phyloP scores from a whole-genome alignment of 2,329 filamentous ascomycete genomes.

The Exutisphaerella laricina region DNA sequence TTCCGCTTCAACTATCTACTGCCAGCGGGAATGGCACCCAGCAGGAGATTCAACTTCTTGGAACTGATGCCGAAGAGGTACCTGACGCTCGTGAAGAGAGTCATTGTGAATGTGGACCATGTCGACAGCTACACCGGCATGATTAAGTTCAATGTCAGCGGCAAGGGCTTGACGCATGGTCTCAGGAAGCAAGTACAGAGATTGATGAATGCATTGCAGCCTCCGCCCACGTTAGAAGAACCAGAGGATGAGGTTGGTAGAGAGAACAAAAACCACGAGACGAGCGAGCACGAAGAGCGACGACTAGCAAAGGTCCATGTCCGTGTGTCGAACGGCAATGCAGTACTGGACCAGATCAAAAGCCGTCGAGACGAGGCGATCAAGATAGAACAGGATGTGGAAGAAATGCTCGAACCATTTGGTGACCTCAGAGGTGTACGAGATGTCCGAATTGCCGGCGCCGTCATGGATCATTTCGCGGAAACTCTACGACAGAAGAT shows the following conservation, averaged over 20 bases:
- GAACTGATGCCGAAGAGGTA: constrained; percentile 40
- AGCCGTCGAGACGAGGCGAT: constrained; percentile 28
- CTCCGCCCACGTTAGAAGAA: neutral
- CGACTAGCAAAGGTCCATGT: constrained; percentile 24
- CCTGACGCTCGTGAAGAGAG: constrained; percentile 38
- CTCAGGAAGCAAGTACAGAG: constrained; percentile 38
- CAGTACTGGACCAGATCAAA: constrained; percentile 29
- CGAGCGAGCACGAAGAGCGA: neutral
- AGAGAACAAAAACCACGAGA: neutral
- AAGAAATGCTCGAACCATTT: constrained; percentile 42
- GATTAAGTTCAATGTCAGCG: constrained; percentile 49
- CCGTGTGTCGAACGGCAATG: constrained; percentile 30
- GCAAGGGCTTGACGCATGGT: constrained; percentile 40
- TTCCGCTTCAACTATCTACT: constrained; percentile 43
- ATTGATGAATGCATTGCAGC: constrained; percentile 36
- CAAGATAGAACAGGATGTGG: constrained; percentile 33
- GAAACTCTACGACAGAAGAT: constrained; percentile 32
- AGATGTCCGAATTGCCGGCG: constrained; percentile 35
- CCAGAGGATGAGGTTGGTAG: constrained; percentile 15
- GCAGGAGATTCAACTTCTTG: constrained; percentile 37
- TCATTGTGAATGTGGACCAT: constrained; percentile 43
- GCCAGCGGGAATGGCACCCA: constrained; percentile 38
- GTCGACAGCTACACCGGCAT: constrained; percentile 47
- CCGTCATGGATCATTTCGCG: constrained; percentile 37
- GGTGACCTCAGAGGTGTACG: constrained; percentile 34